Conservation (phyloP, 164 flowering plant genomes). For the Aristolochia contorta region DNA sequence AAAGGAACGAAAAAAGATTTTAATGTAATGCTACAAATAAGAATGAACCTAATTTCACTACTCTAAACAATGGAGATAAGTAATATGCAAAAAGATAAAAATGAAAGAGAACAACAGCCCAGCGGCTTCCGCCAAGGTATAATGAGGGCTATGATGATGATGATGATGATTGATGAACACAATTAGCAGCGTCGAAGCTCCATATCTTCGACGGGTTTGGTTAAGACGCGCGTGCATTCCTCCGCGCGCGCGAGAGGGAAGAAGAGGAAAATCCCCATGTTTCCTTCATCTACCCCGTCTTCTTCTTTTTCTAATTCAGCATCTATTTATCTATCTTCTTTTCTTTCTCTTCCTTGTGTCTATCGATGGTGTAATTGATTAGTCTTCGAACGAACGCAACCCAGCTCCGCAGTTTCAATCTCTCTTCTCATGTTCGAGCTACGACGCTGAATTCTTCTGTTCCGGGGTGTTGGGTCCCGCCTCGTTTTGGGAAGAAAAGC, state of each 20-base stretch:
- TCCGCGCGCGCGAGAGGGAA: neutral
- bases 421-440: conserved; percentile 3
- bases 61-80: neutral
- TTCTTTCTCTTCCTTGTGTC: conserved; percentile 1
- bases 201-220: conserved; percentile 7
- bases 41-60: neutral
- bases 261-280: conserved; percentile 6
- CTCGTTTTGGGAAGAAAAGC: conserved; percentile 21
- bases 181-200: conserved; percentile 9
- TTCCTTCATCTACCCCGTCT: conserved; percentile 4
- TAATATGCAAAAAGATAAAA: conserved; percentile 16
- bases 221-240: neutral
- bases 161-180: conserved; percentile 8
- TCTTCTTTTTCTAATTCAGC: neutral
- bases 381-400: conserved; percentile 14
- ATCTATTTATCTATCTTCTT: neutral
- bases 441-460: conserved; percentile 27
- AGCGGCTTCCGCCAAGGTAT: conserved; percentile 26
- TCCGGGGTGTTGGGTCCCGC: conserved; percentile 21
- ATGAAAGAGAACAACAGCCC: neutral
- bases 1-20: neutral
- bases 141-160: conserved; percentile 12
- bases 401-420: neutral
- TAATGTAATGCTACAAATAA: neutral
- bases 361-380: conserved; percentile 11